Evolutionary conservation across 805 yeast species (phyloP), one percentile per base, ranked within the genome.

Genomic region (Starmerella roubikii): DNA sequence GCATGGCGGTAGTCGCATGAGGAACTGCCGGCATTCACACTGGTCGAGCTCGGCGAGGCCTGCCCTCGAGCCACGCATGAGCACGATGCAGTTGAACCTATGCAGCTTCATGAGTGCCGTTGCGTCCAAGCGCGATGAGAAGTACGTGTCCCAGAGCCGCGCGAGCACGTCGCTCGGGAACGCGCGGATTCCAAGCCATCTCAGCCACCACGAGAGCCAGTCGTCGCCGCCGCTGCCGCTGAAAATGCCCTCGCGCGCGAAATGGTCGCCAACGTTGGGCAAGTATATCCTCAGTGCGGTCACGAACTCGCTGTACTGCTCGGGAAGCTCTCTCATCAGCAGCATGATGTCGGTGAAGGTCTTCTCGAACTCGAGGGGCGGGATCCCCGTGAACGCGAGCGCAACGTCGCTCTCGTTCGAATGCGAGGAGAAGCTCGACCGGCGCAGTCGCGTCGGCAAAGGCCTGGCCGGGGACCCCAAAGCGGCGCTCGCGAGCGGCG

Each of bases 141-240:
- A 58, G 32, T 85, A 58, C 46, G 75, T 61, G 60, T 86, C 97
- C 97, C 97, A 86, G 6, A 84, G 66, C 44, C 94, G 67, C 11
- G 91, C 94, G 37, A 95, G 61, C 57, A 84, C 94, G 42, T 67
- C 68, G 45, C 79, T 69, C 32, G 85, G 77, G 71, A 93, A 74
- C 6, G 78, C 84, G 58, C 81, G 81, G 12, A 91, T 72, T 17
- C 95, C 95, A 53, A 82, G 72, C 68, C 81, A 86, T 54, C 84
- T 83, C 46, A 86, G 65, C 96, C 96, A 86, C 94, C 94, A 86
- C 29, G 83, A 68, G 20, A 85, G 64, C 96, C 96, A 86, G 54
- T 78, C 85, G 49, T 82, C 91, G 46, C 79, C 84, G 31, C 68
- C 65, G 15, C 61, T 44, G 30, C 72, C 68, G 26, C 42, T 43